phyloP scores from a whole-genome alignment of 495 filamentous ascomycete genomes.

The Annulohypoxylon nitens region DNA sequence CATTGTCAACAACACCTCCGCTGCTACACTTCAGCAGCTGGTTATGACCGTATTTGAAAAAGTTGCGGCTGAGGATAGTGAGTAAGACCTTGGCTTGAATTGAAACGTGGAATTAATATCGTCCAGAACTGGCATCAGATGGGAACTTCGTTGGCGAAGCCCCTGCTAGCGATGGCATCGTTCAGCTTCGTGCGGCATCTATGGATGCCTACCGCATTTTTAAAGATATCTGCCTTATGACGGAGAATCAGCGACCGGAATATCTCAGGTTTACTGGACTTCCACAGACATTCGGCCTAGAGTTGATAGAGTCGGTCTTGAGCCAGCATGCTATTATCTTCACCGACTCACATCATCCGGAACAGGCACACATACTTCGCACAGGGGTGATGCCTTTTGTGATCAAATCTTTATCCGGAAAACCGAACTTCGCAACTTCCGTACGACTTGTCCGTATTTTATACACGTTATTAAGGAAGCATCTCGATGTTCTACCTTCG shows the following conservation, averaged over 20 bases:
- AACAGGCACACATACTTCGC: slow-evolving; percentile 84
- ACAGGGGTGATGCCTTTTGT: slow-evolving; percentile 85
- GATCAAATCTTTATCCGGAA: slow-evolving; percentile 81
- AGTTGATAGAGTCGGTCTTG: slow-evolving; percentile 90
- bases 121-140: slow-evolving; percentile 60
- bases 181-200: slow-evolving; percentile 79
- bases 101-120: slow-evolving; percentile 17
- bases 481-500: slow-evolving; percentile 77
- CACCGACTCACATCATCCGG: slow-evolving; percentile 70
- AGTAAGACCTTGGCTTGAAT: slow-evolving; percentile 38
- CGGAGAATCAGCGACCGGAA: slow-evolving; percentile 83
- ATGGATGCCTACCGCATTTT: slow-evolving; percentile 90
- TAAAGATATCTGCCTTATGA: slow-evolving; percentile 88
- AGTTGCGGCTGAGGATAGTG: slow-evolving; percentile 84
- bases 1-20: slow-evolving; percentile 93
- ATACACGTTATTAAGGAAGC: slow-evolving; percentile 79
- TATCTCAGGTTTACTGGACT: slow-evolving; percentile 82
- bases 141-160: slow-evolving; percentile 70
- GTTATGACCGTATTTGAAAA: slow-evolving; percentile 94
- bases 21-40: slow-evolving; percentile 93
- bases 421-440: slow-evolving; percentile 82
- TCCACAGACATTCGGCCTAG: slow-evolving; percentile 84
- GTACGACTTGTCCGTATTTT: slow-evolving; percentile 85
- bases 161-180: slow-evolving; percentile 69
- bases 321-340: slow-evolving; percentile 87